These are phyloP conservation scores for Penicillium sp. DNA, from an alignment of 2,329 filamentous ascomycete species.

Conservation along the genomic window DNA sequence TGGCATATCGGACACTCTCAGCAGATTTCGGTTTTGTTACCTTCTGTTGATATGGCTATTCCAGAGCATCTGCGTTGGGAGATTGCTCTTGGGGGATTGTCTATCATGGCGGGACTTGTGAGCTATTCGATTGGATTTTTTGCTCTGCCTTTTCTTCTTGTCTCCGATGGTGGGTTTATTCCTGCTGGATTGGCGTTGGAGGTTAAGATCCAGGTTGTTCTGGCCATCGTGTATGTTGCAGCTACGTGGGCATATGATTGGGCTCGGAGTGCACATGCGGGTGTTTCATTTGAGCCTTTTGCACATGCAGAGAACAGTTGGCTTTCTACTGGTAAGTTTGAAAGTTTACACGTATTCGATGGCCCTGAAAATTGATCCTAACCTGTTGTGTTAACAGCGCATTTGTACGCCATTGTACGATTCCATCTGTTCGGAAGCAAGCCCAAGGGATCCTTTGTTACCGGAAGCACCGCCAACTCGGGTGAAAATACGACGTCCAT, in stretches of 20 bases:
- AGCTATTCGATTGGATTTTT: conserved; percentile 17
- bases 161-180: conserved; percentile 13
- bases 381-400: conserved; percentile 12
- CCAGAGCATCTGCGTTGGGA: conserved; percentile 14
- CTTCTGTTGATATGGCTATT: conserved; percentile 6
- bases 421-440: conserved; percentile 26
- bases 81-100: conserved; percentile 22
- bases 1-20: conserved; percentile 38
- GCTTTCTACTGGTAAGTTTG: conserved; percentile 24
- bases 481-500: conserved; percentile 17
- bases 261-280: conserved; percentile 20
- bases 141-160: conserved; percentile 20
- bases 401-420: conserved; percentile 20
- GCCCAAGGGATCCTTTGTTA: conserved; percentile 31
- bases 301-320: conserved; percentile 29
- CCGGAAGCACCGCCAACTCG: conserved; percentile 27
- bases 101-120: conserved; percentile 21
- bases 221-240: conserved; percentile 11
- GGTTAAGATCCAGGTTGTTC: conserved; percentile 13
- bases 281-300: conserved; percentile 23
- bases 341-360: background rate
- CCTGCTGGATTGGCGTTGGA: conserved; percentile 8
- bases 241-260: conserved; percentile 23
- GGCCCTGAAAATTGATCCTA: background rate
- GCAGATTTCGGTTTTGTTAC: conserved; percentile 19